A percentile compares a stretch with the other conserved stretches of the same genome.
phyloP scores from a whole-genome alignment of 495 filamentous ascomycete species.

The Neurospora sp. region DNA sequence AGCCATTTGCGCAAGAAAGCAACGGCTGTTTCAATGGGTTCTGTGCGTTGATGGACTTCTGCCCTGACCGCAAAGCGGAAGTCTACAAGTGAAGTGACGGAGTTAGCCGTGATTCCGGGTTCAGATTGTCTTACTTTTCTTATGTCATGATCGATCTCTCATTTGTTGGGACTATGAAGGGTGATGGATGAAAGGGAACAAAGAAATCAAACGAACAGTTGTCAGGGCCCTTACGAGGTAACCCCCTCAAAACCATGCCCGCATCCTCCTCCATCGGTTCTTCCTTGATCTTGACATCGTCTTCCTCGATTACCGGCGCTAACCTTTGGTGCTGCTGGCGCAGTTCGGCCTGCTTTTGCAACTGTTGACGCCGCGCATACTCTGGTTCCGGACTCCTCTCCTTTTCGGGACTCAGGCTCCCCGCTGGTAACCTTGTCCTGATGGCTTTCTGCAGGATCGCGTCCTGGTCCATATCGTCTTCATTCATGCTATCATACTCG shows the following conservation, averaged over 20 bases:
- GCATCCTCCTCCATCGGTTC: conserved; percentile 17
- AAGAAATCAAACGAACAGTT: conserved; percentile 28
- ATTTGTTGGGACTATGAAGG: neutral
- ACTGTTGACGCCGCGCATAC: conserved; percentile 16
- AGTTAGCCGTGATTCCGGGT: conserved; percentile 17
- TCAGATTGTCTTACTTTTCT: neutral
- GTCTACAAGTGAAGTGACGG: conserved; percentile 39
- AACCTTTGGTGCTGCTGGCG: conserved; percentile 2
- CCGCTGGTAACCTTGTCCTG: conserved; percentile 41
- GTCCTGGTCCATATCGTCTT: conserved; percentile 12
- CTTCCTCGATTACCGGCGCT: conserved; percentile 1
- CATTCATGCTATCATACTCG: conserved; percentile 25
- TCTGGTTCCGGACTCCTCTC: conserved; percentile 36
- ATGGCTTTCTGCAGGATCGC: conserved; percentile 39
- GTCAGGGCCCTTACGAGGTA: conserved; percentile 13
- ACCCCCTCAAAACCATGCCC: conserved; percentile 1
- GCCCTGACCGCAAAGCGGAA: conserved; percentile 77
- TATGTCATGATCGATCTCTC: neutral
- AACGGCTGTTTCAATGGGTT: conserved; percentile 70
- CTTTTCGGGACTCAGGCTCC: conserved; percentile 42
- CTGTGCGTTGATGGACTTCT: conserved; percentile 78
- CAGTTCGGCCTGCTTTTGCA: conserved; percentile 8
- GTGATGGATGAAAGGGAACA: neutral
- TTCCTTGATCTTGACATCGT: conserved; percentile 17
- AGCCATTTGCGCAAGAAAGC: conserved; percentile 49